Base-by-base conservation (phyloP, 495 filamentous ascomycete genomes). In the Amniculicola lignicola region DNA sequence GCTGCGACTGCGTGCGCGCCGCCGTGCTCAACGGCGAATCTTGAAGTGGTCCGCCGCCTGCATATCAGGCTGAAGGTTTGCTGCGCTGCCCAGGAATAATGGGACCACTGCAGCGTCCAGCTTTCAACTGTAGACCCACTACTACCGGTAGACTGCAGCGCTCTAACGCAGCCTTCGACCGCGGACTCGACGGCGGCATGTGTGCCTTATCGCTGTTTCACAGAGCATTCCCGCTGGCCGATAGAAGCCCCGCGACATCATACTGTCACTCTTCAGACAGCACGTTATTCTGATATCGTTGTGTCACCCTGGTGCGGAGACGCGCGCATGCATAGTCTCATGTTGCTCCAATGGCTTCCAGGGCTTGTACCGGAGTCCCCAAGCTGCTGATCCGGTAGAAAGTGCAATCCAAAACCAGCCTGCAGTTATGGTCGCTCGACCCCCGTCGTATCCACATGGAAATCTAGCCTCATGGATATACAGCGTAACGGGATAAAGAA, bases 201-300 rank as follows among this genome's bases (percentile, higher is more conserved):
- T 45, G 14, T 62, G 46, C 59, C 63, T 66, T 66, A 62, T 66
- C 63, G 53, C 59, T 47, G 54, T 66, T 58, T 61, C 57, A 65
- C 52, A 18, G 18, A 39, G 37, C 46, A 31, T n/a, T n/a, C 1
- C 5, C 10, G 14, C 15, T 39, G 21, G 18, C 41, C 54, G 59
- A 63, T 58, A 54, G 59, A 52, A 28, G 48, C 29, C 37, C 18
- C 36, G 44, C 14, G 15, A 10, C 46, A 6, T n/a, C 18, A 54
- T 25, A 31, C 15, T 23, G 10, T 35, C 46, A n/a, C 12, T 12
- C 15, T 25, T 36, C 33, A 41, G 54, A 49, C 44, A 42, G 14
- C 54, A 57, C 28, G 29, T 38, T 38, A 51, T 58, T 43, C 48
- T 24, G 9, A 48, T 35, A 52, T 42, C 21, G 19, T 45, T 29